phyloP scores from a whole-genome alignment of 768 basidiomycete species.

The Pleurotus tuoliensis region DNA sequence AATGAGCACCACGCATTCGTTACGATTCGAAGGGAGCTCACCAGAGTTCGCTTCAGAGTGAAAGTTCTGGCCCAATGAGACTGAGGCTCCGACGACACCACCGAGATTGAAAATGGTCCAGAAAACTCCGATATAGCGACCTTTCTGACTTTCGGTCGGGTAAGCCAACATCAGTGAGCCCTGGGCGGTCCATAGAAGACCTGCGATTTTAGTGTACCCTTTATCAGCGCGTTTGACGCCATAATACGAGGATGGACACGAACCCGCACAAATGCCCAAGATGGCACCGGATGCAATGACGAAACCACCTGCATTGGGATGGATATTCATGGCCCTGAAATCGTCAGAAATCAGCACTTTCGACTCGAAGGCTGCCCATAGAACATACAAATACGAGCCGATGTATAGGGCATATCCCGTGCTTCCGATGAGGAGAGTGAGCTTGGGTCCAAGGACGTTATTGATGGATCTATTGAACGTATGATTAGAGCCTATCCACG shows the following conservation, averaged over 20 bases:
- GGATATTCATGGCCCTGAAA: constrained; percentile 66
- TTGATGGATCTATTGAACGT: constrained; percentile 59
- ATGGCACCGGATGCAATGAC: constrained; percentile 68
- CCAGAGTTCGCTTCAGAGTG: constrained; percentile 21
- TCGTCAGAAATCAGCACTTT: background rate
- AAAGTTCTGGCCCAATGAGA: constrained; percentile 54
- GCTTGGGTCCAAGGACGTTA: constrained; percentile 69
- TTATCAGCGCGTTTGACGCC: constrained; percentile 67
- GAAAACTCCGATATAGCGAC: constrained; percentile 71
- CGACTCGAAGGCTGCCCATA: too few species aligned
- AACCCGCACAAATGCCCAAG: constrained; percentile 66
- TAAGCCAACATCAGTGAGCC: constrained; percentile 84
- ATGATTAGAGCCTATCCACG: background rate
- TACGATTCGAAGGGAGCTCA: constrained; percentile 4
- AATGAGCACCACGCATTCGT: background rate
- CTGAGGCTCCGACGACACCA: constrained; percentile 73
- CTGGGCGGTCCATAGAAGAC: constrained; percentile 78
- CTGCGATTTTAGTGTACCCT: constrained; percentile 14
- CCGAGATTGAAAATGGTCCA: constrained; percentile 84
- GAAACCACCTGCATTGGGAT: constrained; percentile 55
- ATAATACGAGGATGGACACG: background rate
- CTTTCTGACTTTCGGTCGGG: constrained; percentile 76
- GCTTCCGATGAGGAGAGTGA: constrained; percentile 72
- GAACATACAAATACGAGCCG: constrained; percentile 61
- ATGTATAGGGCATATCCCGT: constrained; percentile 75